Evolutionary conservation across 2,329 filamentous ascomycete species (phyloP).

Genomic region (Colletotrichum costaricense): DNA sequence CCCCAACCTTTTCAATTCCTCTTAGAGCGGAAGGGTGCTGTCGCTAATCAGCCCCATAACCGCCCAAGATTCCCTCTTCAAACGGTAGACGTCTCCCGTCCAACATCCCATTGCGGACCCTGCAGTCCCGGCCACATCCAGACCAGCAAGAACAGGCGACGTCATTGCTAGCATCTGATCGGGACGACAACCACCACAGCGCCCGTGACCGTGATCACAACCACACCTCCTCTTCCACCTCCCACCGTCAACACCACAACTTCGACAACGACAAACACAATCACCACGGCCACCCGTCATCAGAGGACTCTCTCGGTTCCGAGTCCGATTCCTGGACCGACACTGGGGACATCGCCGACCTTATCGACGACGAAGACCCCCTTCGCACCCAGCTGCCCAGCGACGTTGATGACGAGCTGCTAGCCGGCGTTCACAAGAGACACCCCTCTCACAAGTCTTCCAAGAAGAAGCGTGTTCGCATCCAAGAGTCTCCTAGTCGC

Average conservation of each 20-base stretch:
- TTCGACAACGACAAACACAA: constrained; percentile 55
- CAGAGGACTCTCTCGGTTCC: constrained; percentile 66
- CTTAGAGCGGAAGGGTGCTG: constrained; percentile 72
- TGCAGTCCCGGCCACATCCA: constrained; percentile 58
- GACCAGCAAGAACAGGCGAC: constrained; percentile 54
- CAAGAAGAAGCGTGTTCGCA: constrained; percentile 76
- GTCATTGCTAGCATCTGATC: constrained; percentile 55
- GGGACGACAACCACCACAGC: constrained; percentile 50
- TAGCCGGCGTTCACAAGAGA: constrained; percentile 61
- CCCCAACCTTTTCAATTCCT: constrained; percentile 42
- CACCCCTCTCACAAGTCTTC: constrained; percentile 49
- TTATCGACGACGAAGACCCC: constrained; percentile 86
- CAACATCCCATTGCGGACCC: constrained; percentile 88
- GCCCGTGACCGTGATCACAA: constrained; percentile 47
- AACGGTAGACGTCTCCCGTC: constrained; percentile 76
- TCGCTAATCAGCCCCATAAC: constrained; percentile 79
- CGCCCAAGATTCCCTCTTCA: constrained; percentile 87
- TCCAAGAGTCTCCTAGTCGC: constrained; percentile 63
- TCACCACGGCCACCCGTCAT: constrained; percentile 59
- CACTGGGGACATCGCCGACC: constrained; percentile 92
- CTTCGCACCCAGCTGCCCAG: constrained; percentile 76
- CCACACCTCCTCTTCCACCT: constrained; percentile 39
- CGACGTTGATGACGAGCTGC: constrained; percentile 72
- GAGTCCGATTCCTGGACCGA: constrained; percentile 84
- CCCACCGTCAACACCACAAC: constrained; percentile 53